Conservation (phyloP, 306 rosid species). For the Lithocarpus polystachyus region DNA sequence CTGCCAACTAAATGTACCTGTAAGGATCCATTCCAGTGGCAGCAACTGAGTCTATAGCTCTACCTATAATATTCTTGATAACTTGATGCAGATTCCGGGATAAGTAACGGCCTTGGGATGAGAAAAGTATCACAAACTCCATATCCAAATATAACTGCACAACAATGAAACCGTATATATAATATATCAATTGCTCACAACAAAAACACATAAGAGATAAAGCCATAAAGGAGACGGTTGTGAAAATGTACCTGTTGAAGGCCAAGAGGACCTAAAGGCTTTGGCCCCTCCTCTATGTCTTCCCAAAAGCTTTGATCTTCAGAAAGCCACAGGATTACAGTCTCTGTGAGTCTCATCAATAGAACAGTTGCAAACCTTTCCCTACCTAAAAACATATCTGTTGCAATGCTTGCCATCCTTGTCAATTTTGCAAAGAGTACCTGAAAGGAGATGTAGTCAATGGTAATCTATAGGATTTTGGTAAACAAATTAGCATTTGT, state of each 20-base stretch:
- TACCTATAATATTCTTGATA: constrained; percentile 60
- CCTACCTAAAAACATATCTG: constrained; percentile 83
- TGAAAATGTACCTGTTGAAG: constrained; percentile 73
- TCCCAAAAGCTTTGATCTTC: constrained; percentile 91
- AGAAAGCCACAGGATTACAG: constrained; percentile 80
- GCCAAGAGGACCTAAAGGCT: constrained; percentile 77
- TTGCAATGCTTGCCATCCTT: constrained; percentile 52
- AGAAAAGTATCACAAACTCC: constrained; percentile 88
- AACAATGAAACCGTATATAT: background rate
- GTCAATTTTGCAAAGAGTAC: constrained; percentile 61
- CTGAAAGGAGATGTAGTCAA: constrained; percentile 31
- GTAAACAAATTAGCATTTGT: background rate
- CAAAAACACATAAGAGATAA: background rate
- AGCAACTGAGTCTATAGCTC: constrained; percentile 73
- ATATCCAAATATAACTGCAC: constrained; percentile 86
- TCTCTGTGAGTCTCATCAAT: constrained; percentile 82
- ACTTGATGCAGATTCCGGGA: constrained; percentile 86
- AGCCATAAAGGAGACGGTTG: background rate
- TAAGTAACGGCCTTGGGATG: constrained; percentile 86
- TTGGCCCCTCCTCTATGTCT: constrained; percentile 61
- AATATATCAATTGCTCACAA: background rate
- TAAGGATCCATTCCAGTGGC: constrained; percentile 84
- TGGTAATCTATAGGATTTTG: constrained; percentile 1
- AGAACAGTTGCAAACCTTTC: constrained; percentile 84
- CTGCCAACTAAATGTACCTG: constrained; percentile 44